A percentile compares a stretch with the other conserved stretches of the same genome.
Conservation (phyloP, 2,329 filamentous ascomycete genomes). For the Achaetomium macrosporum region DNA sequence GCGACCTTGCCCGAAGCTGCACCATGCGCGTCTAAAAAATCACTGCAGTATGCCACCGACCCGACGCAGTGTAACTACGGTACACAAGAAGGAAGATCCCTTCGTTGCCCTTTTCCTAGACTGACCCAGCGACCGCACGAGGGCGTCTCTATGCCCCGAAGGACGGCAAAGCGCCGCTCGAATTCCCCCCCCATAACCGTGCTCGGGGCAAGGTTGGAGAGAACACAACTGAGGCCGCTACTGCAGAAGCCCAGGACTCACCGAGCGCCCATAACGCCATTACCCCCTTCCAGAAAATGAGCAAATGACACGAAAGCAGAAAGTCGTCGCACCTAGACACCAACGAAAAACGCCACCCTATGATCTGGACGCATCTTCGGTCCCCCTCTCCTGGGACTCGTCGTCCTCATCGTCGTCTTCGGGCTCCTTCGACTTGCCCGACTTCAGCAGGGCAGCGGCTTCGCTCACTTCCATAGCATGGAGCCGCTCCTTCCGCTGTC, state of each 20-base stretch:
- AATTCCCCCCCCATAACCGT: not conserved
- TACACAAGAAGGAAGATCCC: not conserved
- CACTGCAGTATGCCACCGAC: not conserved
- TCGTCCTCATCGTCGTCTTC: conserved; percentile 28
- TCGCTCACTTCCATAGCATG: conserved; percentile 57
- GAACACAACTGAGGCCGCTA: not conserved
- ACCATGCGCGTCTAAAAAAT: not conserved
- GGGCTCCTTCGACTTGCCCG: conserved; percentile 20
- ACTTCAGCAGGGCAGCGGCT: conserved; percentile 43
- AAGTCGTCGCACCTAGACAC: not conserved
- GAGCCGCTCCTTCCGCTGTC: conserved; percentile 48
- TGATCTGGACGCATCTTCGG: not conserved
- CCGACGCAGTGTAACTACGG: not conserved
- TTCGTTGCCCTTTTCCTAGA: not conserved
- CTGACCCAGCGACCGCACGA: not conserved
- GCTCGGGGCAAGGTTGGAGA: not conserved
- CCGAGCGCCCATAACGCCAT: not conserved
- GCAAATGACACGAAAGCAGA: not conserved
- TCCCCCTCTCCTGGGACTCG: conserved; percentile 17
- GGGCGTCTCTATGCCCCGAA: not conserved
- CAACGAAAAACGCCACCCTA: not conserved
- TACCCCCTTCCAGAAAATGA: not conserved
- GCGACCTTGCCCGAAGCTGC: not conserved
- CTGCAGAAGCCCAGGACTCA: not conserved
- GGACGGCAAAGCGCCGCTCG: not conserved